Evolutionary conservation across 2,329 filamentous ascomycete species (phyloP), one percentile per base, ranked within the genome.

Genomic region (Dactylellina drechsleri): DNA sequence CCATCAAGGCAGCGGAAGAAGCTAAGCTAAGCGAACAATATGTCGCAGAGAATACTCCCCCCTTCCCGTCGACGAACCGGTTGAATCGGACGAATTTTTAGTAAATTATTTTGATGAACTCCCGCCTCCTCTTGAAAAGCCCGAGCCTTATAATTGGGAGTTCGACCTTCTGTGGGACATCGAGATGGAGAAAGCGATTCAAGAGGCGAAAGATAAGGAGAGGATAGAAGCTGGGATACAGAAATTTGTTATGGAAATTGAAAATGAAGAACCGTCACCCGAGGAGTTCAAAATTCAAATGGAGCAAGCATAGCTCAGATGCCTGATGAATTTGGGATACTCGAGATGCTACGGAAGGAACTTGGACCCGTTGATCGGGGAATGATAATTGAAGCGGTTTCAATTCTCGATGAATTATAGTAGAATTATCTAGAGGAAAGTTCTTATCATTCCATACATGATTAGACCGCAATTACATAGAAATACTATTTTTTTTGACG

Each of bases 91-190:
- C 28, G 53, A 56, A 10, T 56, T 56, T 41, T 8, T 56, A 16
- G 53, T 12, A 5, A 41, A 56, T 56, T 56, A 56, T 41, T 20
- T 56, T n/a, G n/a, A 26, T n/a, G 53, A 56, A 28, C 7, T 56
- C 2, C 53, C 26, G 26, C 20, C n/a, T 50, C 18, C 20, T 12
- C 8, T n/a, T 4, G 50, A 28, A 16, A 26, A 54, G 12, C 23
- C 20, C 4, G 50, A 15, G 2, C 5, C n/a, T 31, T 12, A 41
- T 45, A 40, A 58, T n/a, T 23, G 28, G 18, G 56, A 58, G 36
- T 12, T 15, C 6, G 36, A 58, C 8, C 20, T 58, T 26, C n/a
- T 23, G 36, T 43, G 12, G 40, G 36, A 43, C 10, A 13, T 58
- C 1, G n/a, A 58, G 16, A 18, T 43, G 20, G 3, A 45, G 4